Evolutionary conservation across 2,329 filamentous ascomycete genomes (phyloP).

Genomic region (Pyrenochaeta sp.): DNA sequence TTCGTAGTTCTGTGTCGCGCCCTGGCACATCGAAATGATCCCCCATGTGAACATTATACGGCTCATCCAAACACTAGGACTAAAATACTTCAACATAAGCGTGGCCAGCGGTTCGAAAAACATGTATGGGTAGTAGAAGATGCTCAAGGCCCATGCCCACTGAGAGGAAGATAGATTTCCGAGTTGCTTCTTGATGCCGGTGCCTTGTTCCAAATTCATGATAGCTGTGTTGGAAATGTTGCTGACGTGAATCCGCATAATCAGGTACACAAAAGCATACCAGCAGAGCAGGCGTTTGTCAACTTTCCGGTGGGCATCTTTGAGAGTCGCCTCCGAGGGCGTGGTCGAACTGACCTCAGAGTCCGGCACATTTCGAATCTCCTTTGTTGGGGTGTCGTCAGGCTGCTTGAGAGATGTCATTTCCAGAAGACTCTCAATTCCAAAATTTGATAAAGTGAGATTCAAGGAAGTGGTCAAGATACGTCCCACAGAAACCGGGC

Average conservation of each 20-base stretch:
- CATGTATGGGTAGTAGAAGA: slow-evolving; percentile 49
- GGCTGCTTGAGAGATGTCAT: slow-evolving; percentile 11
- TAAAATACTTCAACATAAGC: slow-evolving; percentile 29
- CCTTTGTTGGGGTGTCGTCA: slow-evolving; percentile 12
- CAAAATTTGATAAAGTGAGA: no score
- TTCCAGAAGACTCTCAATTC: not conserved
- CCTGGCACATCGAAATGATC: slow-evolving; percentile 54
- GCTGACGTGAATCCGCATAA: slow-evolving; percentile 42
- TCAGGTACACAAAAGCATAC: slow-evolving; percentile 44
- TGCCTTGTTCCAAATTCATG: slow-evolving; percentile 45
- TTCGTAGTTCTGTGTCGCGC: slow-evolving; percentile 53
- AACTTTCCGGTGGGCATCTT: slow-evolving; percentile 39
- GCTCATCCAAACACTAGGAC: slow-evolving; percentile 30
- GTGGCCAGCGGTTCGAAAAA: slow-evolving; percentile 38
- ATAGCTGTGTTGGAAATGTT: slow-evolving; percentile 48
- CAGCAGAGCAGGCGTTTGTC: slow-evolving; percentile 41
- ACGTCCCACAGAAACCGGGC: not conserved
- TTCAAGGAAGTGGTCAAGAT: not conserved
- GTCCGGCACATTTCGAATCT: slow-evolving; percentile 7
- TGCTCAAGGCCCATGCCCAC: slow-evolving; percentile 45
- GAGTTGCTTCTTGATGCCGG: slow-evolving; percentile 43
- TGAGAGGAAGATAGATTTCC: slow-evolving; percentile 39
- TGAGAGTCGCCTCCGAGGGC: slow-evolving; percentile 13
- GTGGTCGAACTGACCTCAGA: slow-evolving; percentile 15
- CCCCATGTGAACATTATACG: slow-evolving; percentile 36